These are phyloP conservation scores for Papiliotrema fonsecae DNA, from an alignment of 1,284 basidiomycete genomes.

Conservation along the genomic window DNA sequence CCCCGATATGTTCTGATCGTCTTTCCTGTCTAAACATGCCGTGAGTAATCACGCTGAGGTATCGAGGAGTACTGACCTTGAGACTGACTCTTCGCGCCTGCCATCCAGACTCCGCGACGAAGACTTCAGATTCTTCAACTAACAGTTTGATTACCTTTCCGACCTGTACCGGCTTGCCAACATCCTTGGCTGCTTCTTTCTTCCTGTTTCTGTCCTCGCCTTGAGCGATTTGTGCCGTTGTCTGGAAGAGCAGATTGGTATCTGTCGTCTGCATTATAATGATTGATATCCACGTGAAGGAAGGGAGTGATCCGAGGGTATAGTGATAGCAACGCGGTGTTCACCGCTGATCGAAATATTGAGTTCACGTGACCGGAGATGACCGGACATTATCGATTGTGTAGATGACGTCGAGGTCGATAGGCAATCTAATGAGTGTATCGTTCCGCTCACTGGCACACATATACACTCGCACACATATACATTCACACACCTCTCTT, in stretches of 20 bases:
- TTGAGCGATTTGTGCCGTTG: constrained; percentile 68
- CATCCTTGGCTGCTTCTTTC: constrained; percentile 59
- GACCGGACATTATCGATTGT: too few relatives aligned
- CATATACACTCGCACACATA: too few relatives aligned
- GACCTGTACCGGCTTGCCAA: constrained; percentile 66
- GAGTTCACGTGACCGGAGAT: too few relatives aligned
- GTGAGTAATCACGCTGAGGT: neutral
- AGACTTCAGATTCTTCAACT: constrained; percentile 62
- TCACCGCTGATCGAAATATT: too few relatives aligned
- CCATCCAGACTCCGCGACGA: constrained; percentile 80
- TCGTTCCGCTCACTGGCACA: too few relatives aligned
- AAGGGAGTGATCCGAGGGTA: too few relatives aligned
- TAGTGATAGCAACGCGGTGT: too few relatives aligned
- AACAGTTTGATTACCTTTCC: constrained; percentile 70
- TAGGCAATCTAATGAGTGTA: too few relatives aligned
- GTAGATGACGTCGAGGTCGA: too few relatives aligned
- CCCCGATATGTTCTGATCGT: constrained; percentile 69
- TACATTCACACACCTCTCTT: too few relatives aligned
- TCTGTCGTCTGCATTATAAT: constrained; percentile 53
- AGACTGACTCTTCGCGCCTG: constrained; percentile 67
- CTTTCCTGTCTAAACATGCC: constrained; percentile 62
- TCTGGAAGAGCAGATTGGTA: constrained; percentile 56
- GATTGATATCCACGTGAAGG: too few relatives aligned
- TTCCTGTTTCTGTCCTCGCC: constrained; percentile 65
- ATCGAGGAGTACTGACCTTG: constrained; percentile 53